These are phyloP conservation scores for Fusarium sulawesiense DNA, from an alignment of 2,329 filamentous ascomycete species.

Conservation along the genomic window DNA sequence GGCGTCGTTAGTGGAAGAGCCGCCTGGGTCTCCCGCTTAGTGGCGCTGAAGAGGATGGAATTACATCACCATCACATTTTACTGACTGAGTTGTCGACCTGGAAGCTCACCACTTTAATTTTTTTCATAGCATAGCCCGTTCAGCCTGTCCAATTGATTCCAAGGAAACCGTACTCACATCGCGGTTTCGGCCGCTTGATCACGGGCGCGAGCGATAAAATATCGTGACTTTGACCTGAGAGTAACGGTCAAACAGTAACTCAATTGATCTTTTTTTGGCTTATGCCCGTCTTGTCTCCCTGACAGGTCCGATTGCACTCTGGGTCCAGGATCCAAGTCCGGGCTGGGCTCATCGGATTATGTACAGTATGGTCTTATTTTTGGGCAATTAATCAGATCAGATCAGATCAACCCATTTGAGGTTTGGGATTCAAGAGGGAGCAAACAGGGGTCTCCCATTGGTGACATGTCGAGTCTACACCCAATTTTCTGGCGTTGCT, in stretches of 20 bases:
- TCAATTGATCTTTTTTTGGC: not conserved
- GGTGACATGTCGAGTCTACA: conserved; percentile 13
- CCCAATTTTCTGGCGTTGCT: conserved; percentile 5
- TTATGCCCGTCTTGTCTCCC: conserved; percentile 36
- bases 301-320: conserved; percentile 32
- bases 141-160: not conserved
- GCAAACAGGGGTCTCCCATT: conserved; percentile 10
- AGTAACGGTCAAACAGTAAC: conserved; percentile 11
- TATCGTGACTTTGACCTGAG: conserved; percentile 21
- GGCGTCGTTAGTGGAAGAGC: conserved; percentile 32
- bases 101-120: not conserved
- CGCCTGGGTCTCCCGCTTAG: conserved; percentile 25
- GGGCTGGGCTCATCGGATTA: conserved; percentile 5
- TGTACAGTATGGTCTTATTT: conserved; percentile 37
- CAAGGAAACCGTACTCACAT: not conserved
- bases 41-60: conserved; percentile 25
- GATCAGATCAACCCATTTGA: conserved; percentile 37
- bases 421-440: conserved; percentile 9
- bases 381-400: conserved; percentile 35
- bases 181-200: conserved; percentile 24
- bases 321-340: not conserved
- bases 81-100: conserved; percentile 1
- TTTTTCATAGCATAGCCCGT: not conserved
- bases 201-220: conserved; percentile 32
- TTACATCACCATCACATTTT: conserved; percentile 44